Conservation (phyloP, 352 stramenopile genomes). For the Phytophthora cryptogea region DNA sequence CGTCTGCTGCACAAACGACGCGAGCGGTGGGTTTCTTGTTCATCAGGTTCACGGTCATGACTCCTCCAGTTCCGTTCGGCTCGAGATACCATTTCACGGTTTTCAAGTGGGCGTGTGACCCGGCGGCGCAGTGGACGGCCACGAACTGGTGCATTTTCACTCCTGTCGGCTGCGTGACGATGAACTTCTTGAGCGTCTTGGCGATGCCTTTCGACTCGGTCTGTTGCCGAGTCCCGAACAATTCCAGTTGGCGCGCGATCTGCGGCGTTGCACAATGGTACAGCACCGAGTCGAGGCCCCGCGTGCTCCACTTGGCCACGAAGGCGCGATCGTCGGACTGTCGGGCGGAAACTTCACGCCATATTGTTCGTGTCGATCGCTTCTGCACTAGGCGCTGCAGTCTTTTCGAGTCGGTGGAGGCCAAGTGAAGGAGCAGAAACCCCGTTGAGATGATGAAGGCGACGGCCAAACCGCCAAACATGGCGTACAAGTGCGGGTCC, state of each 20-base stretch:
- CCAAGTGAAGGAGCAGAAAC: conserved; percentile 33
- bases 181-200: conserved; percentile 21
- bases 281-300: conserved; percentile 25
- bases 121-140: conserved; percentile 24
- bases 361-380: conserved; percentile 3
- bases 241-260: conserved; percentile 33
- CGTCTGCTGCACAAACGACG: conserved; percentile 12
- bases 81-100: conserved; percentile 30
- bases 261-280: conserved; percentile 36
- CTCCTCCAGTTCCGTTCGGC: conserved; percentile 17
- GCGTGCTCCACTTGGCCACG: conserved; percentile 32
- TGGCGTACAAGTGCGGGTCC: conserved; percentile 47
- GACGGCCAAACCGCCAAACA: conserved; percentile 35
- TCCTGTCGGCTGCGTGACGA: conserved; percentile 10
- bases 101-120: conserved; percentile 23
- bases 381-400: conserved; percentile 1
- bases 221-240: conserved; percentile 15
- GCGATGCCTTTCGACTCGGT: not conserved
- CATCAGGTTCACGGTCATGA: conserved; percentile 18
- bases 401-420: conserved; percentile 13
- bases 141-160: conserved; percentile 32
- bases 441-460: conserved; percentile 31
- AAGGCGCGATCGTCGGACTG: conserved; percentile 25
- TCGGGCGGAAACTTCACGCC: conserved; percentile 8
- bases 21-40: conserved; percentile 9